phyloP scores from a whole-genome alignment of 306 rosid species.

The Fagus crenata region DNA sequence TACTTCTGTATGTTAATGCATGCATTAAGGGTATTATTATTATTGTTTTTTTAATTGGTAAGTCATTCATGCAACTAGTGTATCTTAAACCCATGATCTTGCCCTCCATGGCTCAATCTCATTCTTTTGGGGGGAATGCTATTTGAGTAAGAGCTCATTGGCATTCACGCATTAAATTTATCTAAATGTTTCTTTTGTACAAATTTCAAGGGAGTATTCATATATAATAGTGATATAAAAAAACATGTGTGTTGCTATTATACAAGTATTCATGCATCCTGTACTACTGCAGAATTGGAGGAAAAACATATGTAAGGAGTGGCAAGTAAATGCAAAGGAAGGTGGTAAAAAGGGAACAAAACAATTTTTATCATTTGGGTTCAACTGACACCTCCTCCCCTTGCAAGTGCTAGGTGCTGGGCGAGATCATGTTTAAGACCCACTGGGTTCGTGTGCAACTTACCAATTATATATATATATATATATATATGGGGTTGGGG shows the following conservation, averaged over 20 bases:
- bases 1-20: conserved; percentile 8
- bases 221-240: background rate
- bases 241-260: background rate
- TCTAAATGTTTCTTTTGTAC: background rate
- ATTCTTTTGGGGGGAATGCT: too few species aligned
- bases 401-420: too few species aligned
- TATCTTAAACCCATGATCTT: too few species aligned
- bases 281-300: background rate
- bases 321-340: background rate
- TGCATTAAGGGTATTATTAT: background rate
- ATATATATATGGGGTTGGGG: background rate
- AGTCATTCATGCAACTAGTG: too few species aligned
- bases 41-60: background rate
- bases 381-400: too few species aligned
- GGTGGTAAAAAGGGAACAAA: background rate
- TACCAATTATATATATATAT: background rate
- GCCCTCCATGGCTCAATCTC: too few species aligned
- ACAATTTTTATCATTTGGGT: background rate
- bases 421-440: too few species aligned
- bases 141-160: background rate
- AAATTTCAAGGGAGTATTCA: background rate
- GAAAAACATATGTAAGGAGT: background rate
- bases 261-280: background rate
- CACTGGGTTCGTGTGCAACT: background rate
- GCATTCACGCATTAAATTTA: background rate